These are phyloP conservation scores for Thyridium curvatum DNA, from an alignment of 2,329 filamentous ascomycete genomes.

Conservation along the genomic window DNA sequence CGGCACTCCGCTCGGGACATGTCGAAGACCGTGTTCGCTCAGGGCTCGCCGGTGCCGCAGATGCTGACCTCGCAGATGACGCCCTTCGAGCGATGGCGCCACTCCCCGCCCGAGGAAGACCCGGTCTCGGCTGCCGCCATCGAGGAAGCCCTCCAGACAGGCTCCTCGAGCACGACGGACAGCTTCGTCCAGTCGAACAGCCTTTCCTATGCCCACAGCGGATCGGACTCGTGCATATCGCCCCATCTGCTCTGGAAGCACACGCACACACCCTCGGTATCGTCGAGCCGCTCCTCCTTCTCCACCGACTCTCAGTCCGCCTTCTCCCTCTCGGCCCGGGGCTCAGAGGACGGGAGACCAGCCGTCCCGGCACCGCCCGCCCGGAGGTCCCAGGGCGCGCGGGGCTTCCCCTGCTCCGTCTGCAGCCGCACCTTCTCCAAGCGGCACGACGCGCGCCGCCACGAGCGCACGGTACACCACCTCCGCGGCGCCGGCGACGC, in stretches of 20 bases:
- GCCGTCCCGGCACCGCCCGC: conserved; percentile 3
- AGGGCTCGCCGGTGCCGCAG: conserved; percentile 36
- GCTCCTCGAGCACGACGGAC: conserved; percentile 11
- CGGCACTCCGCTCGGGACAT: conserved; percentile 24
- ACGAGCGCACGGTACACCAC: conserved; percentile 44
- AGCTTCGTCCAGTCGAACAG: no score
- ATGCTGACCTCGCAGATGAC: conserved; percentile 27
- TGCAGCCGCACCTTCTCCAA: conserved; percentile 30
- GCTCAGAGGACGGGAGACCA: conserved; percentile 1
- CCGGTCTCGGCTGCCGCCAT: conserved; percentile 30
- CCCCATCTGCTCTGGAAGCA: conserved; percentile 21
- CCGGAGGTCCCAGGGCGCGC: no score
- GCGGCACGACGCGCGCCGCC: conserved; percentile 35
- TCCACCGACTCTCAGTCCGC: conserved; percentile 2
- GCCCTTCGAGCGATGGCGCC: conserved; percentile 37
- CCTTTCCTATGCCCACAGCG: no score
- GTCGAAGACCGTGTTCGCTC: conserved; percentile 19
- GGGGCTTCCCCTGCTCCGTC: conserved; percentile 27
- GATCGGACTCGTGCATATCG: conserved; percentile 3
- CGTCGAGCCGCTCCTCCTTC: conserved; percentile 7
- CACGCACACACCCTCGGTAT: conserved; percentile 12
- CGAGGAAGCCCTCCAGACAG: conserved; percentile 21
- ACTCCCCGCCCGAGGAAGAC: conserved; percentile 39
- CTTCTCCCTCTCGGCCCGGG: no score
- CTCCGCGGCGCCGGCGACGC: conserved; percentile 19